Percentiles rank a stretch among this genome's conserved stretches.
These are phyloP conservation scores for Miamiensis avidus DNA, from an alignment of 169 alveolate genomes.

Conservation along the genomic window DNA sequence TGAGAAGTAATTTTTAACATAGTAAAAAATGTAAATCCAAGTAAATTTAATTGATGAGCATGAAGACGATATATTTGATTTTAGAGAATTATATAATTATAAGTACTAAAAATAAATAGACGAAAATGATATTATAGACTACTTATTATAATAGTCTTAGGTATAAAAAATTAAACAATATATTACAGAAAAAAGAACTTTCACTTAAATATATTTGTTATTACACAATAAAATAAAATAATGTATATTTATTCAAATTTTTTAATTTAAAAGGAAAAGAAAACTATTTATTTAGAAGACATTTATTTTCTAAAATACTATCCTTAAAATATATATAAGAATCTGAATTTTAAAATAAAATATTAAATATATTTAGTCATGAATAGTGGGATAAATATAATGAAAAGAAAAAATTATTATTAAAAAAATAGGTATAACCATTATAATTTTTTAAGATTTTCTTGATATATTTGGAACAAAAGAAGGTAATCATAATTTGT, in stretches of 20 bases:
- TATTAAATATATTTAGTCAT: slow-evolving; percentile 10
- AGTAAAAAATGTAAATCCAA: slow-evolving; percentile 29
- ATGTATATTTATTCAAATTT: no score
- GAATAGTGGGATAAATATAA: slow-evolving; percentile 2
- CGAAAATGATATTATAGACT: slow-evolving; percentile 10
- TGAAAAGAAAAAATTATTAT: neutral
- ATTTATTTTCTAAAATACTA: slow-evolving; percentile 18
- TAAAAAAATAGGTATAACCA: neutral
- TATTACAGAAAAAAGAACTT: neutral
- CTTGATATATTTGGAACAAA: neutral
- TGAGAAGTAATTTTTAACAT: slow-evolving; percentile 23
- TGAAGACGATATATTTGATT: slow-evolving; percentile 38
- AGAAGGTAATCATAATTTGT: no score
- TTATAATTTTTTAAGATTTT: neutral
- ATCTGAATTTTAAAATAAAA: slow-evolving; percentile 6
- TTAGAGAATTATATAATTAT: slow-evolving; percentile 38
- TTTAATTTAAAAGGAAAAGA: neutral
- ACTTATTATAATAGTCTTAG: slow-evolving; percentile 1
- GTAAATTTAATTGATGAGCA: slow-evolving; percentile 30
- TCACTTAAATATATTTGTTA: neutral
- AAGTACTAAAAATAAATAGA: slow-evolving; percentile 28
- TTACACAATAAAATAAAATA: no score
- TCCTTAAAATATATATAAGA: slow-evolving; percentile 5
- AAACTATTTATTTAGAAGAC: slow-evolving; percentile 29
- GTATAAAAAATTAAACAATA: neutral